These are phyloP conservation scores for Backusella australiensis DNA, from an alignment of 192 early-diverging fungal species.

Conservation along the genomic window DNA sequence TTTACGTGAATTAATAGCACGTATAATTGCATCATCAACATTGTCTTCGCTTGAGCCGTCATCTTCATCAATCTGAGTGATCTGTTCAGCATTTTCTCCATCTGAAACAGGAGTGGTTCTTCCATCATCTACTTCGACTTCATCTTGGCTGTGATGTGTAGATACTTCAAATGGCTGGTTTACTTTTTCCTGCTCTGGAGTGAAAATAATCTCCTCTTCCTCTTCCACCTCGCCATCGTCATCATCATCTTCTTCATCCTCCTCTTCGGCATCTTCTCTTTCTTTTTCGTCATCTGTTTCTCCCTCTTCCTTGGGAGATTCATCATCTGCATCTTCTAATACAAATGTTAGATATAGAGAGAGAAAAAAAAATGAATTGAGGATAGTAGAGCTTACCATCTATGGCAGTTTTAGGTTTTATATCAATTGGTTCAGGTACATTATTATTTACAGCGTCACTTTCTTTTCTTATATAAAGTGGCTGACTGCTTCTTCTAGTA, in stretches of 20 bases:
- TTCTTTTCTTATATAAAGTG: slow-evolving; percentile 4
- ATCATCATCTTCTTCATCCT: slow-evolving; percentile 11
- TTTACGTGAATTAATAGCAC: slow-evolving; percentile 9
- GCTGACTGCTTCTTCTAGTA: background rate
- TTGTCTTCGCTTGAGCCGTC: slow-evolving; percentile 28
- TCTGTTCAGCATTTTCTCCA: background rate
- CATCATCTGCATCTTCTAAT: slow-evolving; percentile 2
- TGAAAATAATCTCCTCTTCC: slow-evolving; percentile 24
- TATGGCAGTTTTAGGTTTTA: background rate
- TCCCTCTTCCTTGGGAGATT: slow-evolving; percentile 2
- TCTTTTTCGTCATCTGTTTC: slow-evolving; percentile 6
- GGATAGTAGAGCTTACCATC: background rate
- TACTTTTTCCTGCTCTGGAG: slow-evolving; percentile 8
- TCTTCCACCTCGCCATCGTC: slow-evolving; percentile 13
- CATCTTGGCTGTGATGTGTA: slow-evolving; percentile 1
- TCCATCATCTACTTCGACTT: background rate
- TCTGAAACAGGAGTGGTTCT: slow-evolving; percentile 1
- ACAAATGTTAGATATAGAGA: background rate
- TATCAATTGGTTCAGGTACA: background rate
- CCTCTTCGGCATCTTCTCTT: background rate
- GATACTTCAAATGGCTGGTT: slow-evolving; percentile 10
- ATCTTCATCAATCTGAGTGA: slow-evolving; percentile 6
- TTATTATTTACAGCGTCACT: background rate
- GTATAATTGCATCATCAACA: slow-evolving; percentile 17
- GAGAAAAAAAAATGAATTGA: background rate